Conservation (phyloP, 768 basidiomycete species). For the Boletus fagicola region DNA sequence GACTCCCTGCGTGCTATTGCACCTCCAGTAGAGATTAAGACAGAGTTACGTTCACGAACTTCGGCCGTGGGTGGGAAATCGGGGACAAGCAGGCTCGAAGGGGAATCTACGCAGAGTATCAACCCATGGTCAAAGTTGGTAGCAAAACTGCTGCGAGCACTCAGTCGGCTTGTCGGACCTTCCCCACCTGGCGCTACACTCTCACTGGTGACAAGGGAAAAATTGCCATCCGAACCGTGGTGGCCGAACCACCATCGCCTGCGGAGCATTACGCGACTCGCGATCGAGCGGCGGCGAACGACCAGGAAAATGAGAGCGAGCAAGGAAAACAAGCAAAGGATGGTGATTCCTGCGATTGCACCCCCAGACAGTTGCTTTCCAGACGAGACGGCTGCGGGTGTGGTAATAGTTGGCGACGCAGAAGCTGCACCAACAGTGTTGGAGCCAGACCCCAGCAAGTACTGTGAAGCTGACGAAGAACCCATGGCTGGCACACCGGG, state of each 20-base stretch:
- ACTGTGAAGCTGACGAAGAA: constrained; percentile 1
- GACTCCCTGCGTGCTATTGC: constrained; percentile 36
- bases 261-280: constrained; percentile 43
- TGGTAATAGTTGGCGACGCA: constrained; percentile 12
- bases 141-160: constrained; percentile 60
- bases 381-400: constrained; percentile 8
- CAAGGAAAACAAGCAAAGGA: constrained; percentile 31
- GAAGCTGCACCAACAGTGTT: constrained; percentile 11
- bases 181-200: constrained; percentile 14
- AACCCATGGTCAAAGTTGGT: constrained; percentile 53
- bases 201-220: constrained; percentile 9
- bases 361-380: constrained; percentile 40
- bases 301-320: constrained; percentile 40
- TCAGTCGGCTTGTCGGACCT: constrained; percentile 25
- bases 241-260: constrained; percentile 46
- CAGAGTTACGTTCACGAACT: constrained; percentile 39
- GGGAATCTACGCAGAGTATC: constrained; percentile 23
- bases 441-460: constrained; percentile 10
- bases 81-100: constrained; percentile 26
- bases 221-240: constrained; percentile 4
- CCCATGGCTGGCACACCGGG: not conserved
- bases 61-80: constrained; percentile 56
- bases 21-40: constrained; percentile 25
- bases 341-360: constrained; percentile 47
- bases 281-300: constrained; percentile 45